These are phyloP conservation scores for Penicillium fuscoglaucum DNA, from an alignment of 2,329 filamentous ascomycete genomes.

Conservation along the genomic window DNA sequence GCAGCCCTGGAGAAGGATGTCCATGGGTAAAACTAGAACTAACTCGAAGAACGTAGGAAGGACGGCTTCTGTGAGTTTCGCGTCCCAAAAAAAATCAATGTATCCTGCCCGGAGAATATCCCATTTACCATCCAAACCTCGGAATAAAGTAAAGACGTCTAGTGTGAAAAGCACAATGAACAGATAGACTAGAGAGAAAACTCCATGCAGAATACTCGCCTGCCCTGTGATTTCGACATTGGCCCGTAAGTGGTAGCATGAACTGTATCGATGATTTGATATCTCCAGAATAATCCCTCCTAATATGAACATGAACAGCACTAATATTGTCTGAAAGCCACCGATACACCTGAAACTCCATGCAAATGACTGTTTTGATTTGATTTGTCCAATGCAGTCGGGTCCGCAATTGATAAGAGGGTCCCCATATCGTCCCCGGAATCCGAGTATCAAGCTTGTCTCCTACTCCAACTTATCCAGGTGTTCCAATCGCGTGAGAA, in stretches of 20 bases:
- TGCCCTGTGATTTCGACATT: conserved; percentile 22
- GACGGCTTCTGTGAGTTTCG: background rate
- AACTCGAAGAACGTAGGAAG: background rate
- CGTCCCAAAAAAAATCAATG: background rate
- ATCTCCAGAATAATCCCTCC: conserved; percentile 11
- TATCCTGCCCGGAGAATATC: background rate
- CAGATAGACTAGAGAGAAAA: background rate
- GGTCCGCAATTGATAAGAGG: conserved; percentile 3
- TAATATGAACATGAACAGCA: conserved; percentile 10
- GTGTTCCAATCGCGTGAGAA: conserved; percentile 89
- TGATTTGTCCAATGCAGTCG: conserved; percentile 13
- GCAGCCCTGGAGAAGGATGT: background rate
- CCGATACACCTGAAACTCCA: conserved; percentile 20
- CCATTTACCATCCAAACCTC: background rate
- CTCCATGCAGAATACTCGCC: background rate
- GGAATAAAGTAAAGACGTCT: background rate
- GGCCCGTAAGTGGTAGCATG: conserved; percentile 17
- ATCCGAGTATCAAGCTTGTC: background rate
- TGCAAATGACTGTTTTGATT: conserved; percentile 22
- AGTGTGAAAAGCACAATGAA: background rate
- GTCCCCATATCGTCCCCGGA: background rate
- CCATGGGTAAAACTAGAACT: no score
- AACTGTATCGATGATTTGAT: conserved; percentile 2
- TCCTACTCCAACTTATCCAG: conserved; percentile 86
- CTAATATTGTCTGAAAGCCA: conserved; percentile 3